Evolutionary conservation across 306 rosid species (phyloP), one percentile per base, ranked within the genome.

Genomic region (Quercus wislizeni): DNA sequence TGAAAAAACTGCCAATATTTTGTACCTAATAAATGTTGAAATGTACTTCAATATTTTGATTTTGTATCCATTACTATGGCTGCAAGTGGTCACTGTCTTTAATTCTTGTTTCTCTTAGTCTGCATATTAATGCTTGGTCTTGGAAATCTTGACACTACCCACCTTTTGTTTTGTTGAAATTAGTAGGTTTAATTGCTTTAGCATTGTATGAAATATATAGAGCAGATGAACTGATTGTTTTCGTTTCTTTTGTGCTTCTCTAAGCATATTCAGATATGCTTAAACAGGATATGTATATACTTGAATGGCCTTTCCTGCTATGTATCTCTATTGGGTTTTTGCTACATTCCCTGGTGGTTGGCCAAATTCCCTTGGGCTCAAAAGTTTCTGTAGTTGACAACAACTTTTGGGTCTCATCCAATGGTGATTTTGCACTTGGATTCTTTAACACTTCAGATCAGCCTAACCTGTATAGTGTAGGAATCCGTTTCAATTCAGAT

Each of bases 401-500:
- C 78, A 79, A 80, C 59, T 70, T 11, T 59, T 93, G 98, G 97
- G 79, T 87, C 86, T 93, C 97, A 77, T 69, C 90, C 13, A 90
- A 86, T 82, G 93, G 94, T 27, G 91, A 91, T 79, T 93, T 89
- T 65, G 93, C 94, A 46, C 77, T 93, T 18, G 92, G 94, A 74
- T 90, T 93, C 88, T 91, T 89, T 61, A 82, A 73, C 84, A 62
- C 27, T 27, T 51, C 87, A 13, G 90, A 90, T 74, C 88, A 88
- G 68, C 92, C 85, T 46, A 85, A 87, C 80, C 89, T 57, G 69
- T 87, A 78, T 62, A 88, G 93, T 51, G 65, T 83, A 33, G 98
- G 98, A 67, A 81, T 91, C 85, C 86, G 89, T 31, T 90, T 88
- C 91, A 89, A 86, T 82, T 83, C 93, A 0, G 85, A 84, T 75